A percentile compares a stretch with the other conserved stretches of the same genome.
Conservation (phyloP, 768 basidiomycete species). For the Phaeolepiota aurea region DNA sequence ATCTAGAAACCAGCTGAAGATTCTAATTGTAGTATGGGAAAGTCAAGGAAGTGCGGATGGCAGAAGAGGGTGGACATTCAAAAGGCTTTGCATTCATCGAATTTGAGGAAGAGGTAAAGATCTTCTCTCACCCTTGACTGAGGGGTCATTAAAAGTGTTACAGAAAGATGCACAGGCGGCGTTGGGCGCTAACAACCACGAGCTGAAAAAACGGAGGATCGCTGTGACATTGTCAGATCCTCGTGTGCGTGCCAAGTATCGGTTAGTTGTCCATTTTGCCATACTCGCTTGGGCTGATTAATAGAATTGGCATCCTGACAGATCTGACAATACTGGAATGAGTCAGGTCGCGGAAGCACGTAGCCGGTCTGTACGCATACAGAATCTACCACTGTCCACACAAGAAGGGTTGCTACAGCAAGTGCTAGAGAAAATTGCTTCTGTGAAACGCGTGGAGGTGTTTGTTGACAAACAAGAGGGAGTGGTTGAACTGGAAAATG, state of each 20-base stretch:
- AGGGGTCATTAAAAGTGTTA: background rate
- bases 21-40: conserved; percentile 56
- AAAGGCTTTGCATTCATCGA: conserved; percentile 94
- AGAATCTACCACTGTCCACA: conserved; percentile 63
- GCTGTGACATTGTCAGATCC: conserved; percentile 82
- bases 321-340: conserved; percentile 45
- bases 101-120: conserved; percentile 70
- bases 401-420: conserved; percentile 94
- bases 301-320: conserved; percentile 4
- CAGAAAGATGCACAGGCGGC: conserved; percentile 67
- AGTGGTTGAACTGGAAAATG: conserved; percentile 55
- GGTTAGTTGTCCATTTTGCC: conserved; percentile 25
- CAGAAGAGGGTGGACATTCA: conserved; percentile 59
- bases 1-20: background rate
- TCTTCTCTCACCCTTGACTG: background rate
- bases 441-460: conserved; percentile 68
- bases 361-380: conserved; percentile 69
- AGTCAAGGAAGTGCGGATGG: conserved; percentile 76
- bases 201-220: conserved; percentile 85
- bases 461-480: conserved; percentile 55
- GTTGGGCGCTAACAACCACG: conserved; percentile 75
- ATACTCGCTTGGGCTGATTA: background rate
- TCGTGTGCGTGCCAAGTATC: conserved; percentile 45
- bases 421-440: conserved; percentile 67
- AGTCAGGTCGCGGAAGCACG: conserved; percentile 47